Evolutionary conservation across 805 yeast genomes (phyloP).

Genomic region (Metschnikowia henanensis): DNA sequence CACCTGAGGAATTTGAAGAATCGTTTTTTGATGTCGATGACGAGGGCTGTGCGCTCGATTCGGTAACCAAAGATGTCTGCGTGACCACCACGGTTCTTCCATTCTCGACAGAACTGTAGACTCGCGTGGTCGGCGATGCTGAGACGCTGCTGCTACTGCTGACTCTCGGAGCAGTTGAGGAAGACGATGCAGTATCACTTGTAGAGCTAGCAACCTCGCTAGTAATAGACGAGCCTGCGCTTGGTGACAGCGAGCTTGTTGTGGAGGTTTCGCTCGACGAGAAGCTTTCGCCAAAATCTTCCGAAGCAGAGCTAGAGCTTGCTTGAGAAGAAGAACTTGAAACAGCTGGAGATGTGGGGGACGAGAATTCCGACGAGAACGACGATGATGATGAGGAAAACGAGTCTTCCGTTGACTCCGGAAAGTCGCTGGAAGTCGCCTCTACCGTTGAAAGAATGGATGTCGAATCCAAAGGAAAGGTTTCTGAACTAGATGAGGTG

Average conservation of each 20-base stretch:
- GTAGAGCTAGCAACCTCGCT: neutral
- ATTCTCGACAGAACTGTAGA: slow-evolving; percentile 30
- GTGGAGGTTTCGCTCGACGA: neutral
- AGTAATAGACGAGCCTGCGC: too few relatives aligned
- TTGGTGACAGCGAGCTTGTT: neutral
- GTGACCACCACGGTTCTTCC: slow-evolving; percentile 43
- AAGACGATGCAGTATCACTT: neutral
- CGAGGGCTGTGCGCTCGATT: slow-evolving; percentile 26
- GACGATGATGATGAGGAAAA: neutral
- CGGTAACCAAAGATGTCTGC: slow-evolving; percentile 31
- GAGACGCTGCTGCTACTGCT: neutral
- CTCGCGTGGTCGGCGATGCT: slow-evolving; percentile 22
- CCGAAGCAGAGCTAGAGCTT: neutral
- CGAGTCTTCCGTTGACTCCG: too few relatives aligned
- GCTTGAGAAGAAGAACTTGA: neutral
- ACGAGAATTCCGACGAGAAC: neutral
- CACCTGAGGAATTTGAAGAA: slow-evolving; percentile 23
- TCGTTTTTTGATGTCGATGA: slow-evolving; percentile 20
- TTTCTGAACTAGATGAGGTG: neutral
- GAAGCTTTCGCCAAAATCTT: neutral
- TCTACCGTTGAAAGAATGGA: neutral
- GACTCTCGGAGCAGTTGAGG: neutral
- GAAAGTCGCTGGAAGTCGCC: too few relatives aligned
- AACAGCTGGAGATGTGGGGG: neutral
- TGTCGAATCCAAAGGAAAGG: neutral